These are phyloP conservation scores for Cicer bijugum DNA, from an alignment of 306 rosid genomes.

Conservation along the genomic window DNA sequence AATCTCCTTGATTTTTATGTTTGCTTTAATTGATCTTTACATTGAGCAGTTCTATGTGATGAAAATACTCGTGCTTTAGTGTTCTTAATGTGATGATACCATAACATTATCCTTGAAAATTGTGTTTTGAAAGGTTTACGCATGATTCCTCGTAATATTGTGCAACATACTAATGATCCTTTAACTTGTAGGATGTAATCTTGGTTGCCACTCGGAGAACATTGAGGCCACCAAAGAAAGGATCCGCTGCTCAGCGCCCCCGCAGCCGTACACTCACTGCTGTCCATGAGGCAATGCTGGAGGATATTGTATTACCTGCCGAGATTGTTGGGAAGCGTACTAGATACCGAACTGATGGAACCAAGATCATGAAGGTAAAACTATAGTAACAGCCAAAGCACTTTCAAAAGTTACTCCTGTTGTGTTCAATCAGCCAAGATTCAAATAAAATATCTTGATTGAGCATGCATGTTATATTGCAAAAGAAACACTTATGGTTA, in stretches of 20 bases:
- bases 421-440: background rate
- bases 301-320: constrained; percentile 85
- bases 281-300: constrained; percentile 86
- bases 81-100: background rate
- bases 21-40: background rate
- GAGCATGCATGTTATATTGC: background rate
- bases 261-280: constrained; percentile 83
- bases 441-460: background rate
- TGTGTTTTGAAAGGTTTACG: background rate
- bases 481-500: background rate
- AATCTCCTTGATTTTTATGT: background rate
- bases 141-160: constrained; percentile 1
- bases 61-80: background rate
- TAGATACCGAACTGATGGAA: constrained; percentile 70
- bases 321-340: constrained; percentile 89
- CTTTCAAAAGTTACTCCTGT: background rate
- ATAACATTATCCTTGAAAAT: background rate
- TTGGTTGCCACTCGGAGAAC: constrained; percentile 82
- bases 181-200: constrained; percentile 64
- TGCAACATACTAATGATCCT: background rate
- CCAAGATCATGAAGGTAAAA: constrained; percentile 79
- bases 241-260: constrained; percentile 84
- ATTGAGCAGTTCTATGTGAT: background rate
- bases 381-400: background rate
- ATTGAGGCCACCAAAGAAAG: constrained; percentile 90